Evolutionary conservation across 164 flowering plant species (phyloP).

Genomic region (Chloranthus sessilifolius): DNA sequence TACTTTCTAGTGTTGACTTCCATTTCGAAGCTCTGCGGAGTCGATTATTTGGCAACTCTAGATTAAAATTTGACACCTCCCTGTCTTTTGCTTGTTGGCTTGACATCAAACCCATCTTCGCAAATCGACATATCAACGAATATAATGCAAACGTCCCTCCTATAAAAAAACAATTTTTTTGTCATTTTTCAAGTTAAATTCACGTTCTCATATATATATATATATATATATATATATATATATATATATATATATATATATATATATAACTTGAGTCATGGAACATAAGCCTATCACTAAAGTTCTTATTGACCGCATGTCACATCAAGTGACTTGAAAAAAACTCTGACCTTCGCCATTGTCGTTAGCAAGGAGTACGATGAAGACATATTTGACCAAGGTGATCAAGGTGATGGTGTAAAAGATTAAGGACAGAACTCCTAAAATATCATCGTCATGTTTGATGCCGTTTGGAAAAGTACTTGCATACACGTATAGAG

Average conservation of each 20-base stretch:
- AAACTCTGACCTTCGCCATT: conserved; percentile 62
- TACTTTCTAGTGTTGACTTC: conserved; percentile 18
- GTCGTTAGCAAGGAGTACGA: conserved; percentile 70
- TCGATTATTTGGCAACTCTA: conserved; percentile 14
- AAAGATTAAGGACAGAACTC: conserved; percentile 58
- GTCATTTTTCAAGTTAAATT: too few relatives aligned
- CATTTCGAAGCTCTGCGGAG: conserved; percentile 14
- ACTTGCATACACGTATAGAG: conserved; percentile 63
- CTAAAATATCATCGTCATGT: conserved; percentile 57
- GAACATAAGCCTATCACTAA: too few relatives aligned
- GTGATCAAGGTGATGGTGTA: conserved; percentile 69
- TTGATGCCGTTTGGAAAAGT: conserved; percentile 50
- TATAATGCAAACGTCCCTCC: conserved; percentile 31
- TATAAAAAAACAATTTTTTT: too few relatives aligned
- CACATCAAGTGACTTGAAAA: too few relatives aligned
- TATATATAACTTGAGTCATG: too few relatives aligned
- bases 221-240: too few relatives aligned
- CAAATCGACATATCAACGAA: conserved; percentile 27
- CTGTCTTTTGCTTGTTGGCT: conserved; percentile 24
- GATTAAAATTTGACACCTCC: conserved; percentile 18
- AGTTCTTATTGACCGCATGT: too few relatives aligned
- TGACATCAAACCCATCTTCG: conserved; percentile 23
- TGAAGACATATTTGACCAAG: conserved; percentile 64
- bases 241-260: too few relatives aligned
- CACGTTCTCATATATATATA: too few relatives aligned